Conservation (phyloP, 176 grass and related monocot genomes). For the Oropetium thomaeum region DNA sequence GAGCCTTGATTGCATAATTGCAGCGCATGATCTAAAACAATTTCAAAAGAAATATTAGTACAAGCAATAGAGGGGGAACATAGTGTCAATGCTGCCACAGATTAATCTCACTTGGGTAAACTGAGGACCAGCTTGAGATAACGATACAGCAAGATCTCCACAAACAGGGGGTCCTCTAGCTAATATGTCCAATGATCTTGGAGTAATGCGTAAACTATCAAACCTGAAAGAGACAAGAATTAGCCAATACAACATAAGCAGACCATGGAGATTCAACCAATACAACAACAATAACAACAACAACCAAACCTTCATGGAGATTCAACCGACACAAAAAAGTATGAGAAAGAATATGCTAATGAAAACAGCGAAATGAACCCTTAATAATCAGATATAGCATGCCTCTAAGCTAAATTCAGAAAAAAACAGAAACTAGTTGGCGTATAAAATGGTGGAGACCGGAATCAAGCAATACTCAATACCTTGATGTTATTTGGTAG, state of each 20-base stretch:
- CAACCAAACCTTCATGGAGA: no score
- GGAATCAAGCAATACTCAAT: conserved; percentile 17
- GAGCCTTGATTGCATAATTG: conserved; percentile 93
- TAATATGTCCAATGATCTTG: conserved; percentile 85
- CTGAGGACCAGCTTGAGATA: conserved; percentile 98
- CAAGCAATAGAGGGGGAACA: conserved; percentile 20
- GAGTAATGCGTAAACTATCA: conserved; percentile 82
- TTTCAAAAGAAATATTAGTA: conserved; percentile 31
- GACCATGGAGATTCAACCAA: conserved; percentile 14
- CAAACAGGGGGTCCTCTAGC: conserved; percentile 85
- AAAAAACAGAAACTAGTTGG: conserved; percentile 18
- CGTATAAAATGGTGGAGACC: conserved; percentile 13
- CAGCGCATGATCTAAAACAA: conserved; percentile 71
- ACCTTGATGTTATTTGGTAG: conserved; percentile 99
- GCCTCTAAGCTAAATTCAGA: not conserved
- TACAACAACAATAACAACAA: no score
- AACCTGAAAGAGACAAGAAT: conserved; percentile 56
- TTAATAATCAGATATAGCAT: not conserved
- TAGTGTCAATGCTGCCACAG: not conserved
- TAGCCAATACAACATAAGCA: conserved; percentile 13
- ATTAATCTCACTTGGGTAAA: conserved; percentile 79
- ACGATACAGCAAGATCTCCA: conserved; percentile 85
- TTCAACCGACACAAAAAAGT: no score
- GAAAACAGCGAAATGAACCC: not conserved
- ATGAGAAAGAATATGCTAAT: not conserved